phyloP scores from a whole-genome alignment of 2,329 filamentous ascomycete species.

The Aphanocladium album region DNA sequence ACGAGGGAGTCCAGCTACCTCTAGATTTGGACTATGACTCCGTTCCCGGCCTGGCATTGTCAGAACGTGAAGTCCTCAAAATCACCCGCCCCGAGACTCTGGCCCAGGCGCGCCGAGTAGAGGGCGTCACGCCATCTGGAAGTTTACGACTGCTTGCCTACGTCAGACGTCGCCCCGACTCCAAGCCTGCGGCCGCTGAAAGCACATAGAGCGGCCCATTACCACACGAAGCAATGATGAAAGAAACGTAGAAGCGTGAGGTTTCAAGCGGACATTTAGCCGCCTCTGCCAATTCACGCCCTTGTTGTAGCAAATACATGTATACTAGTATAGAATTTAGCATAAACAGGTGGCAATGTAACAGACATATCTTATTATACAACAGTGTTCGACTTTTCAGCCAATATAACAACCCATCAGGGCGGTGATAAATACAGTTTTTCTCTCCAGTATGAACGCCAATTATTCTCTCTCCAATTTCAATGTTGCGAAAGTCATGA shows the following conservation, averaged over 20 bases:
- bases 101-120: slow-evolving; percentile 81
- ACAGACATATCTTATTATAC: background rate
- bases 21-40: slow-evolving; percentile 68
- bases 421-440: background rate
- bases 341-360: background rate
- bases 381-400: background rate
- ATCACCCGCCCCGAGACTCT: slow-evolving; percentile 74
- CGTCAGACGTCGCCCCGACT: slow-evolving; percentile 38
- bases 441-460: background rate
- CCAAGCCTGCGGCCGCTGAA: background rate
- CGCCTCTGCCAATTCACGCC: background rate
- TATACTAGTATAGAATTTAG: background rate
- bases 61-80: slow-evolving; percentile 69
- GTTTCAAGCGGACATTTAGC: background rate
- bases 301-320: background rate
- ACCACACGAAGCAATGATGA: background rate
- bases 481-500: background rate
- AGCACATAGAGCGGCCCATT: background rate
- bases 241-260: background rate
- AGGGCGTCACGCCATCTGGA: slow-evolving; percentile 66
- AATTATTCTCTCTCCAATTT: background rate
- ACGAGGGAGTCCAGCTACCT: slow-evolving; percentile 71
- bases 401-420: background rate
- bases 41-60: slow-evolving; percentile 70
- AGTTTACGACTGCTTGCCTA: slow-evolving; percentile 57